These are phyloP conservation scores for Tricholoma furcatifolium DNA, from an alignment of 768 basidiomycete species.

Conservation along the genomic window DNA sequence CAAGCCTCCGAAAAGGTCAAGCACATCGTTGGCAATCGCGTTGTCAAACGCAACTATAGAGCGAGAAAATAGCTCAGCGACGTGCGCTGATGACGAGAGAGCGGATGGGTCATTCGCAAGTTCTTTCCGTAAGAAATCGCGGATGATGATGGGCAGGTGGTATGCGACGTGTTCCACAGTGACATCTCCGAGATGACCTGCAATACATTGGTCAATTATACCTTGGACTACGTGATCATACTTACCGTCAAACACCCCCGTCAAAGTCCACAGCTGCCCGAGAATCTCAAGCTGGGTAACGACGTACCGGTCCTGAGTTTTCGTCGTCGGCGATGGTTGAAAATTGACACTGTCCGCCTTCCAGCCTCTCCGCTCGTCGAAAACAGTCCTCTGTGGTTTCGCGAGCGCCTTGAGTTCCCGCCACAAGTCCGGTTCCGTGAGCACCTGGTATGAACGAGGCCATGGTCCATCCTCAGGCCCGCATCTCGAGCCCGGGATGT, in stretches of 20 bases:
- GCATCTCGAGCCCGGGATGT: slow-evolving; percentile 61
- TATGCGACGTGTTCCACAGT: slow-evolving; percentile 69
- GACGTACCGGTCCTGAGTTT: slow-evolving; percentile 65
- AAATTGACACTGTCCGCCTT: slow-evolving; percentile 66
- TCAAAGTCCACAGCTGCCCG: slow-evolving; percentile 61
- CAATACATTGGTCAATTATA: slow-evolving; percentile 6
- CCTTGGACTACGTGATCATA: slow-evolving; percentile 8
- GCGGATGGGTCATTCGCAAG: slow-evolving; percentile 37
- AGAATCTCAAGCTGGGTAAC: slow-evolving; percentile 55
- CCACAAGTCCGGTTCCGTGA: slow-evolving; percentile 54
- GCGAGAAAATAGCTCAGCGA: slow-evolving; percentile 55
- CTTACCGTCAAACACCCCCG: slow-evolving; percentile 71
- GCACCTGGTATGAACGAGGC: slow-evolving; percentile 56
- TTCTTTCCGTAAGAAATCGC: slow-evolving; percentile 51
- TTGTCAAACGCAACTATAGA: slow-evolving; percentile 64
- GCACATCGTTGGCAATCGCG: slow-evolving; percentile 64
- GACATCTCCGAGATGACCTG: slow-evolving; percentile 69
- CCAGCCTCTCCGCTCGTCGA: slow-evolving; percentile 32
- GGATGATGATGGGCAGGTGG: slow-evolving; percentile 67
- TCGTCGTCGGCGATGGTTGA: slow-evolving; percentile 53
- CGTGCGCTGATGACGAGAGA: slow-evolving; percentile 42
- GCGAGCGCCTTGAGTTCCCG: slow-evolving; percentile 48
- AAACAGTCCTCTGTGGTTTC: slow-evolving; percentile 44
- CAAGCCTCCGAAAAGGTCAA: slow-evolving; percentile 61
- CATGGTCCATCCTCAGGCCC: slow-evolving; percentile 65